Conservation (phyloP, 352 stramenopile genomes). For the Pythium angustatum region DNA sequence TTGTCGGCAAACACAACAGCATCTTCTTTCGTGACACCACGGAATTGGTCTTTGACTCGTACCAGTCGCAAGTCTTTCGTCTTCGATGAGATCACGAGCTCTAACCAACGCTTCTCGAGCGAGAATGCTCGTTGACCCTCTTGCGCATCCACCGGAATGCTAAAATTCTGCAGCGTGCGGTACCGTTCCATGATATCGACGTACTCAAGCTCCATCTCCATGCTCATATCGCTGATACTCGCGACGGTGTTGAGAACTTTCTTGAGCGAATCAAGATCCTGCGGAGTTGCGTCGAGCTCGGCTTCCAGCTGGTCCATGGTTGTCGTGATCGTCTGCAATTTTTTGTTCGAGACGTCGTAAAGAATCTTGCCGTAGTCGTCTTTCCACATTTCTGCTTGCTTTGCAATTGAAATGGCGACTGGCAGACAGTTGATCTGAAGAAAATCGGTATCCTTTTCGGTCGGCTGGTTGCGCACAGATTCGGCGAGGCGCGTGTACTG, state of each 20-base stretch:
- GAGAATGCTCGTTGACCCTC: conserved; percentile 76
- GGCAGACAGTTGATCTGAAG: conserved; percentile 92
- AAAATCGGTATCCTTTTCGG: conserved; percentile 94
- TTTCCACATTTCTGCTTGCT: conserved; percentile 94
- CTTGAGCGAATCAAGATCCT: conserved; percentile 93
- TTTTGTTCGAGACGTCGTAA: conserved; percentile 83
- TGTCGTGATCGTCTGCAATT: conserved; percentile 66
- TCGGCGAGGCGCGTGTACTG: conserved; percentile 90
- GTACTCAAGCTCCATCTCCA: conserved; percentile 95
- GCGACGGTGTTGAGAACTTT: conserved; percentile 93
- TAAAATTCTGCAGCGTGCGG: conserved; percentile 81
- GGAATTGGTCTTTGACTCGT: conserved; percentile 94
- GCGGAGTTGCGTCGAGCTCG: conserved; percentile 77
- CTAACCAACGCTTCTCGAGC: conserved; percentile 84
- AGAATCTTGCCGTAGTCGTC: conserved; percentile 93
- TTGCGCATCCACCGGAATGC: conserved; percentile 63
- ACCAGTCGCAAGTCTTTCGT: conserved; percentile 93
- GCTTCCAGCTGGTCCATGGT: conserved; percentile 82
- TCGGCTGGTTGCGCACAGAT: conserved; percentile 85
- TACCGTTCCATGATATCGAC: conserved; percentile 93
- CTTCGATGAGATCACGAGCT: conserved; percentile 80
- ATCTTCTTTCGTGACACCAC: conserved; percentile 92
- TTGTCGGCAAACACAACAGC: conserved; percentile 87
- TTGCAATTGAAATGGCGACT: conserved; percentile 88
- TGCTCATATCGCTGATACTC: conserved; percentile 81